These are phyloP conservation scores for Tubosaeta sp. DNA, from an alignment of 768 basidiomycete genomes.

Conservation along the genomic window DNA sequence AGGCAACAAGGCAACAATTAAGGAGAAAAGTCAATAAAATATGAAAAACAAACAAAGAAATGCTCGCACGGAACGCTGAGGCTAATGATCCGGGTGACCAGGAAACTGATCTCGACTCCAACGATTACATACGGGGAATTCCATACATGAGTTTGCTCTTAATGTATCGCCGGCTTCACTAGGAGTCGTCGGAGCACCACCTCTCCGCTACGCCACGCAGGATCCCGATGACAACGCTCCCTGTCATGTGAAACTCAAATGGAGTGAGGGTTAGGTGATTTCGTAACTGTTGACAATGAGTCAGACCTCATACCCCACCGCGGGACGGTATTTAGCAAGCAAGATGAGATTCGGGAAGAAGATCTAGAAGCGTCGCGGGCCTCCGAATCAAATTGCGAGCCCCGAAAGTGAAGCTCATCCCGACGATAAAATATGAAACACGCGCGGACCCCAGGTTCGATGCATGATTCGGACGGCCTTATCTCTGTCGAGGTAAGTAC, in stretches of 20 bases:
- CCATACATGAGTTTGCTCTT: too few species aligned
- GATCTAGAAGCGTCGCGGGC: not conserved
- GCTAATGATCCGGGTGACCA: too few species aligned
- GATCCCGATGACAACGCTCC: not conserved
- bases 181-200: too few species aligned
- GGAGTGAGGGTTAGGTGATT: not conserved
- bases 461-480: not conserved
- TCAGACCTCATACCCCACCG: too few species aligned
- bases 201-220: not conserved
- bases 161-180: too few species aligned
- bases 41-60: not conserved
- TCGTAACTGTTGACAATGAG: not conserved
- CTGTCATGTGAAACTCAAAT: not conserved
- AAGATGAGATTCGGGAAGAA: not conserved
- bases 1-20: not conserved
- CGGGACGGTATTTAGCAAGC: not conserved
- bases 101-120: not conserved
- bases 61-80: not conserved
- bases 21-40: not conserved
- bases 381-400: not conserved
- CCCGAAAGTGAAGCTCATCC: not conserved
- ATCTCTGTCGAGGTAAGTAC: not conserved
- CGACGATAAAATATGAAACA: not conserved
- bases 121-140: too few species aligned
- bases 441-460: not conserved